These are phyloP conservation scores for Gossypium anomalum DNA, from an alignment of 345 rosid species.

Conservation along the genomic window DNA sequence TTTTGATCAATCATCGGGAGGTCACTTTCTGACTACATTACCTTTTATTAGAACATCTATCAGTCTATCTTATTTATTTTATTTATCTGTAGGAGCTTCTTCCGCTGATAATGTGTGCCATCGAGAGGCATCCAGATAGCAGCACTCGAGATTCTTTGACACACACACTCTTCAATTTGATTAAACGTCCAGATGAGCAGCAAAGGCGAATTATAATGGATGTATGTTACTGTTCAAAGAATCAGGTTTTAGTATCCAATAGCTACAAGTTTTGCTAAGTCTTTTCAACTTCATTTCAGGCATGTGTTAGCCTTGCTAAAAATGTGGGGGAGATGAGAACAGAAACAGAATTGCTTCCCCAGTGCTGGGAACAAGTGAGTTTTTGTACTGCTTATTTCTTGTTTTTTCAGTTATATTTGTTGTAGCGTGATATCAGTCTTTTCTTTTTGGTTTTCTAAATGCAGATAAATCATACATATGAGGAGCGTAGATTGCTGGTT, in stretches of 20 bases:
- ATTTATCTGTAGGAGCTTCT: conserved; percentile 69
- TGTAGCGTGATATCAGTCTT: conserved; percentile 14
- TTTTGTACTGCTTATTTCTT: conserved; percentile 1
- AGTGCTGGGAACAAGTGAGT: conserved; percentile 99
- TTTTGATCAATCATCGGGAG: conserved; percentile 96
- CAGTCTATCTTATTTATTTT: background rate
- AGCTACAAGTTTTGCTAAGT: conserved; percentile 21
- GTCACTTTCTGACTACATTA: conserved; percentile 32
- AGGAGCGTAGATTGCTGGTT: conserved; percentile 94
- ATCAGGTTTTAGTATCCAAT: conserved; percentile 13
- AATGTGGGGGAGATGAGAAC: conserved; percentile 99
- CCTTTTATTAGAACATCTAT: background rate
- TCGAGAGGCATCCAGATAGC: conserved; percentile 90
- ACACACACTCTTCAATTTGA: conserved; percentile 86
- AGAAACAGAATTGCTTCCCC: conserved; percentile 95
- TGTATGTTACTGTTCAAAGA: conserved; percentile 47
- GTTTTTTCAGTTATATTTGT: conserved; percentile 16
- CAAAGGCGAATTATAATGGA: conserved; percentile 94
- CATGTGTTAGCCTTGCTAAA: conserved; percentile 85
- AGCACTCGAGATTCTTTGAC: conserved; percentile 83
- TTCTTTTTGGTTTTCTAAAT: conserved; percentile 19
- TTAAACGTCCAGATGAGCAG: conserved; percentile 95
- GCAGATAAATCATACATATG: conserved; percentile 91
- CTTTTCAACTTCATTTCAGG: conserved; percentile 46
- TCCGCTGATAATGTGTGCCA: conserved; percentile 97